Base-by-base conservation (phyloP, 2,329 filamentous ascomycete species). In the Talaromyces amestolkiae region DNA sequence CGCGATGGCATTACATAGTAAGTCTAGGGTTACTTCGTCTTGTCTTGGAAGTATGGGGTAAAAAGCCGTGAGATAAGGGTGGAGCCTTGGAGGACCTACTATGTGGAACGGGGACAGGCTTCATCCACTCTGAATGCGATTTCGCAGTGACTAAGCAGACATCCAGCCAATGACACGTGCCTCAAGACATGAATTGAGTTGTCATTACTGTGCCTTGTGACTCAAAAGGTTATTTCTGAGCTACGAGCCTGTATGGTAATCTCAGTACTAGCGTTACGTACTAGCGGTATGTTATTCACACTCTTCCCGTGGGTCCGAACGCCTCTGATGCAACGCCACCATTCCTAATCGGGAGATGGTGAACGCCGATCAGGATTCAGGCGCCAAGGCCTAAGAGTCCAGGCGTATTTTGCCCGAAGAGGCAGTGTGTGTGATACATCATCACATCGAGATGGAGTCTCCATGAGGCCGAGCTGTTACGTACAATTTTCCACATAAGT, bases 21-120 rank as follows among this genome's bases (percentile, higher is more conserved):
- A 39, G 7, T 27, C 56, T 43, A 24, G 37, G 56, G 35, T 59
- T 59, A 31, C 56, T 59, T 45, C 56, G 56, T 27, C 56, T 54
- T 6, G 33, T 31, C 33, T 58, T 37, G 56, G 33, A 27, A 24
- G 56, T 59, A 45, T 31, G 37, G 39, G 37, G 56, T 59, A 59
- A 43, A 43, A 45, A 19, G 6, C 13, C 19, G 11, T 33, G 37
- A 33, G 56, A 59, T 43, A 59, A 59, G 56, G n/a, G 51, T 19
- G 51, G 51, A 19, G 4, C 3, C 2, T 22, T n/a, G 49, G 49
- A 33, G 8, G 7, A 10, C 47, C n/a, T n/a, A n/a, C n/a, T 8
- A 17, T 31, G 11, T 56, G 1, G 22, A 37, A 1, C 31, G 17
- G 53, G 53, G 31, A 37, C 3, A 24, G 15, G 49, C 49, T 27